Conservation (phyloP, 75 land plant species). For the Ceratopteris richardii region DNA sequence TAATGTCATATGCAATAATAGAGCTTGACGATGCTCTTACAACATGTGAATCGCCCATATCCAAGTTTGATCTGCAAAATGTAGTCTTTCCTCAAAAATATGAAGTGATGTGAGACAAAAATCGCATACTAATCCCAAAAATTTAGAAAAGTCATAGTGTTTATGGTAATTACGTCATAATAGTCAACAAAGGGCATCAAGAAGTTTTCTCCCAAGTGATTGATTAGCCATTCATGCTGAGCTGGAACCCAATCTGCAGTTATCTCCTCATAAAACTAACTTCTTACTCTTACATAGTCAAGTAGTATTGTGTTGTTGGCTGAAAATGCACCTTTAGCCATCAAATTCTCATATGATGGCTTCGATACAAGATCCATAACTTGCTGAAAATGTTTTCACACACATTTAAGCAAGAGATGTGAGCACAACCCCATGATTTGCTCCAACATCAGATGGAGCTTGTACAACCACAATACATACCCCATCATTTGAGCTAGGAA, state of each 20-base stretch:
- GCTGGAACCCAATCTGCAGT: constrained; percentile 94
- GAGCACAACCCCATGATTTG: constrained; percentile 90
- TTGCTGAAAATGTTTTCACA: constrained; percentile 10
- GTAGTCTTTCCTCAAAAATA: constrained; percentile 13
- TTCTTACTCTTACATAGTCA: constrained; percentile 77
- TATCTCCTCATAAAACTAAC: constrained; percentile 87
- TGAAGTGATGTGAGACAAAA: constrained; percentile 68
- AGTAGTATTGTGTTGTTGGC: constrained; percentile 70
- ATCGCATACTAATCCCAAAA: constrained; percentile 93
- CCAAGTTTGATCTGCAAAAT: too few species aligned
- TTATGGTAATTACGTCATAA: constrained; percentile 18
- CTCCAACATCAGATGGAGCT: constrained; percentile 65
- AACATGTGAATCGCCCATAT: constrained; percentile 23
- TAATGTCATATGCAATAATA: constrained; percentile 63
- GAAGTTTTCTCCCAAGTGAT: constrained; percentile 57
- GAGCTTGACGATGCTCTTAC: constrained; percentile 70
- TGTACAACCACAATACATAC: constrained; percentile 80
- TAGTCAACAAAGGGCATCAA: constrained; percentile 34
- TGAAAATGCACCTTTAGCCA: constrained; percentile 49
- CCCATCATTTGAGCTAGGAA: constrained; percentile 70
- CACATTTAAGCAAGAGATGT: constrained; percentile 28
- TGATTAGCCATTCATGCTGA: constrained; percentile 67
- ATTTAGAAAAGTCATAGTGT: constrained; percentile 72
- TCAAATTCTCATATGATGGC: constrained; percentile 56
- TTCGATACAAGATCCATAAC: constrained; percentile 86